Evolutionary conservation across 2,329 filamentous ascomycete genomes (phyloP).

Genomic region (Arthrobotrys entomopaga): DNA sequence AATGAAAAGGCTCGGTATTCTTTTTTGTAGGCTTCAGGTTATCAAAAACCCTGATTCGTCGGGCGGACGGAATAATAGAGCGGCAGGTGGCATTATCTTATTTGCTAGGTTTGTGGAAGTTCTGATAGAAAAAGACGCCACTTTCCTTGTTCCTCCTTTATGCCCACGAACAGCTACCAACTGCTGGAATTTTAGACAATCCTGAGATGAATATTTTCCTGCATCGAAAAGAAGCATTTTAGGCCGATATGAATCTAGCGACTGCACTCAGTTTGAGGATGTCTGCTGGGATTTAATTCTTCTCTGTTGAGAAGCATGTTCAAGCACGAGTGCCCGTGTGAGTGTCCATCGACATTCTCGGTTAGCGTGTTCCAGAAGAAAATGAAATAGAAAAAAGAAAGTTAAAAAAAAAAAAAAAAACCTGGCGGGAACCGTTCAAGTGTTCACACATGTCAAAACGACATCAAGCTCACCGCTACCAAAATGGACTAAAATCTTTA

Average conservation of each 20-base stretch:
- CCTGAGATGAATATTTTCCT: slow-evolving; percentile 28
- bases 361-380: slow-evolving; percentile 26
- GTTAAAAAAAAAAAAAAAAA: slow-evolving; percentile 25
- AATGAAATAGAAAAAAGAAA: neutral
- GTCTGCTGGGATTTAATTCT: slow-evolving; percentile 4
- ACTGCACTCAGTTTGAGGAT: slow-evolving; percentile 14
- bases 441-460: slow-evolving; percentile 54
- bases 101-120: slow-evolving; percentile 36
- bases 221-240: slow-evolving; percentile 6
- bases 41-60: slow-evolving; percentile 49
- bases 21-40: slow-evolving; percentile 15
- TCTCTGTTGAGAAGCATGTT: neutral
- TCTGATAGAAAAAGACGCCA: slow-evolving; percentile 32
- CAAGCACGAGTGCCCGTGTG: slow-evolving; percentile 20
- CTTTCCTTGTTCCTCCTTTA: slow-evolving; percentile 31
- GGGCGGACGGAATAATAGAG: slow-evolving; percentile 53
- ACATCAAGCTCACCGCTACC: slow-evolving; percentile 28
- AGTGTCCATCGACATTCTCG: slow-evolving; percentile 44
- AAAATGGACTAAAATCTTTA: slow-evolving; percentile 49
- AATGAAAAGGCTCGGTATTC: neutral
- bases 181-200: slow-evolving; percentile 12
- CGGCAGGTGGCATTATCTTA: slow-evolving; percentile 54
- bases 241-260: slow-evolving; percentile 13
- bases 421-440: slow-evolving; percentile 49
- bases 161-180: neutral